phyloP scores from a whole-genome alignment of 192 early-diverging fungal genomes.

The Fimicolochytrium jonesii region DNA sequence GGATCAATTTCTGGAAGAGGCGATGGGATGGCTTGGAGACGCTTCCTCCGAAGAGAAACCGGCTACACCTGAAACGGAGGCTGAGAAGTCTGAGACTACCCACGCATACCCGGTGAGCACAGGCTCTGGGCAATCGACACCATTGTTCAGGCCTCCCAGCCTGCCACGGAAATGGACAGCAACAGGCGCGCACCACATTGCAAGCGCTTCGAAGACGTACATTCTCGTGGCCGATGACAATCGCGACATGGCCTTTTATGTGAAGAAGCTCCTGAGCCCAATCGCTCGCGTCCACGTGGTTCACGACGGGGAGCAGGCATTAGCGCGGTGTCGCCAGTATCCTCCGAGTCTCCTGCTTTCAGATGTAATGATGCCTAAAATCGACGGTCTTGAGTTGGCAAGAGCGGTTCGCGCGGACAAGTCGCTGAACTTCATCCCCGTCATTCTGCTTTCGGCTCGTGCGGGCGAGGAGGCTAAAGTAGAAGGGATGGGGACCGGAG shows the following conservation, averaged over 20 bases:
- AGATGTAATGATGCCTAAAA: conserved; percentile 52
- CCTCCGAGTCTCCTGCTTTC: conserved; percentile 7
- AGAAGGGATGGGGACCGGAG: conserved; percentile 33
- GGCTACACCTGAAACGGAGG: too few species aligned
- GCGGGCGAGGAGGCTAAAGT: conserved; percentile 47
- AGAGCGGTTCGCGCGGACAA: conserved; percentile 24
- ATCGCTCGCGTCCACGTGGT: background rate
- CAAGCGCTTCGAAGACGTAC: background rate
- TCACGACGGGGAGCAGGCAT: background rate
- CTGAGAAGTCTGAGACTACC: too few species aligned
- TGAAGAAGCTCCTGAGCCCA: conserved; percentile 4
- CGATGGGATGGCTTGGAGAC: conserved; percentile 1
- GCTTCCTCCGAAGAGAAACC: background rate
- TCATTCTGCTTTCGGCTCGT: conserved; percentile 47
- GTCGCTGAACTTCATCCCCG: conserved; percentile 36
- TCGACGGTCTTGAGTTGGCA: conserved; percentile 48
- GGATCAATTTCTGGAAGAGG: conserved; percentile 20
- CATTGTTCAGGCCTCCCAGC: background rate
- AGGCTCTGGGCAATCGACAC: background rate
- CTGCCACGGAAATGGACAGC: background rate
- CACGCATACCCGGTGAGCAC: background rate
- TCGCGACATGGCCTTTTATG: conserved; percentile 16
- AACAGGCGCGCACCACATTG: background rate
- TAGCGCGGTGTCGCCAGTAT: background rate
- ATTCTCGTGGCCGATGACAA: conserved; percentile 19